phyloP scores from a whole-genome alignment of 1,139 yeast species.

The Magnusiomyces tetraspermus region DNA sequence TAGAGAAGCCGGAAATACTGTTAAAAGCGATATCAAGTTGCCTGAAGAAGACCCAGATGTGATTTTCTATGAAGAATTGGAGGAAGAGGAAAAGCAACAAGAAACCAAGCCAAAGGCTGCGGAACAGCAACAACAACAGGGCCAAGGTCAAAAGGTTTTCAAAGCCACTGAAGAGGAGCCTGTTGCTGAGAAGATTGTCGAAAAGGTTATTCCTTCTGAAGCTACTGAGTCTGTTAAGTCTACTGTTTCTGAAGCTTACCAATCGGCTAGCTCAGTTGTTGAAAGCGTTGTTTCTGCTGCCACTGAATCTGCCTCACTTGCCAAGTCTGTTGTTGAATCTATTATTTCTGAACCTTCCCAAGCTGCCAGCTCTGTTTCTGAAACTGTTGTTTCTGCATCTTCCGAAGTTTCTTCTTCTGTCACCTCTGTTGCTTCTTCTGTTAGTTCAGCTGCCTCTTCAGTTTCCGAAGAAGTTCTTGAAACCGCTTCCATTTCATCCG shows the following conservation, averaged over 20 bases:
- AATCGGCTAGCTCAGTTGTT: background rate
- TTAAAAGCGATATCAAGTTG: background rate
- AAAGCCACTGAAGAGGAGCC: background rate
- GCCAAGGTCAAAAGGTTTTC: background rate
- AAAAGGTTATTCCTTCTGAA: background rate
- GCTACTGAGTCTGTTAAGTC: background rate
- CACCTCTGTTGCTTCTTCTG: background rate
- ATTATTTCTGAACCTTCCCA: background rate
- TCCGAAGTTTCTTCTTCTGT: background rate
- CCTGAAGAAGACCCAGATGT: slow-evolving; percentile 22
- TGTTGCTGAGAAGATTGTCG: background rate
- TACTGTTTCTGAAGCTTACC: background rate
- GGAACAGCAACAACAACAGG: background rate
- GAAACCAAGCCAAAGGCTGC: background rate
- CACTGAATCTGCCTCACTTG: background rate
- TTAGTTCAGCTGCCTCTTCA: background rate
- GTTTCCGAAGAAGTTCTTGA: background rate
- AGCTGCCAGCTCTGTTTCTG: background rate
- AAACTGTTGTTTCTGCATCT: background rate
- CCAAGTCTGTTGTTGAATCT: background rate
- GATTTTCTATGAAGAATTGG: slow-evolving; percentile 19
- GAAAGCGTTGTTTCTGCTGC: background rate
- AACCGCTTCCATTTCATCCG: background rate
- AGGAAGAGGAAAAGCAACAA: slow-evolving; percentile 12
- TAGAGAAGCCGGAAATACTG: slow-evolving; percentile 10